Conservation (phyloP, 2,329 filamentous ascomycete genomes). For the Nothophoma quercina region DNA sequence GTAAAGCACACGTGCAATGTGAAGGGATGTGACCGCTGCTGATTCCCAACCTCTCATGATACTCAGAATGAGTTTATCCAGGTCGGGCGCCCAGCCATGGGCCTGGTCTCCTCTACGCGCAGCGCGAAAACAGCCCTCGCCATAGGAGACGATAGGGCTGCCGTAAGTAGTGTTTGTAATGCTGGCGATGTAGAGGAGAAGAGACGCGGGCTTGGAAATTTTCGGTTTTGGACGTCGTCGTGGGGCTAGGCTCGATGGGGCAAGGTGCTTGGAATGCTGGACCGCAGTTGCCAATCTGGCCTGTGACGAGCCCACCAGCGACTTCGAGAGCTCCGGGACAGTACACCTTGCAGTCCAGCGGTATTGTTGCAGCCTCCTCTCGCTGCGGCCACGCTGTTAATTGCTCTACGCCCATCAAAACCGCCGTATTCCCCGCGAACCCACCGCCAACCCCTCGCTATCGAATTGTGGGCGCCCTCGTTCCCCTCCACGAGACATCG, state of each 20-base stretch:
- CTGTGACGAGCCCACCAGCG: conserved; percentile 23
- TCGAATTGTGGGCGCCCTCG: conserved; percentile 42
- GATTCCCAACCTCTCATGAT: conserved; percentile 73
- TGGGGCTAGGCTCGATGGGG: conserved; percentile 31
- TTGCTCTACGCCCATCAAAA: conserved; percentile 5
- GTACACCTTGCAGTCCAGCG: conserved; percentile 27
- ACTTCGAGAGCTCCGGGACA: conserved; percentile 31
- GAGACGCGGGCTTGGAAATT: conserved; percentile 50
- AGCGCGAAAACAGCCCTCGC: conserved; percentile 71
- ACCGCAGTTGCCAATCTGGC: conserved; percentile 41
- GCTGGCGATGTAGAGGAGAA: conserved; percentile 62
- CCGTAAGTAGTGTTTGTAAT: conserved; percentile 66
- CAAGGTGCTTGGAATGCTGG: conserved; percentile 25
- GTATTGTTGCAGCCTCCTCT: conserved; percentile 34
- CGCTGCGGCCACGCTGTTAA: conserved; percentile 24
- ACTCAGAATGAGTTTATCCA: conserved; percentile 69
- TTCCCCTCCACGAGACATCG: conserved; percentile 36
- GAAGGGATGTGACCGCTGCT: conserved; percentile 70
- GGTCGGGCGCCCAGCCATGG: conserved; percentile 76
- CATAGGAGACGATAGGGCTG: conserved; percentile 59
- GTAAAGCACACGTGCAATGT: neutral
- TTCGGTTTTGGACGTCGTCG: conserved; percentile 35
- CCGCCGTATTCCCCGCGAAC: conserved; percentile 14
- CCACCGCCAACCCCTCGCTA: conserved; percentile 36
- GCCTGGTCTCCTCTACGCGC: conserved; percentile 68